A percentile compares a stretch with the other conserved stretches of the same genome.
Evolutionary conservation across 1,139 yeast species (phyloP).

Genomic region (Hyphopichia pseudoburtonii): DNA sequence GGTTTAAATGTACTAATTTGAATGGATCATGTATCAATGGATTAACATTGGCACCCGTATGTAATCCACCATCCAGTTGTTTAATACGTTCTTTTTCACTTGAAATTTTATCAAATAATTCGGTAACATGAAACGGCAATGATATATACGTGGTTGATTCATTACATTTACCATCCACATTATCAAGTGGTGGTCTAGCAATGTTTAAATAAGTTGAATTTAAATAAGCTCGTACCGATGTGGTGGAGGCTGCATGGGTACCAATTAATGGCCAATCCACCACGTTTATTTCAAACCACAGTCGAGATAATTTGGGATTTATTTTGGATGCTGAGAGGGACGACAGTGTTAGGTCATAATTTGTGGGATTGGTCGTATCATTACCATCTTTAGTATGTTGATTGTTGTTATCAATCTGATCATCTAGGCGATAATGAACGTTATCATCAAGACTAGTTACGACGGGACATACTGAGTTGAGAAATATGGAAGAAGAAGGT

Average conservation of each 20-base stretch:
- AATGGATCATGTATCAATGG: slow-evolving; percentile 56
- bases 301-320: not conserved
- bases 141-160: slow-evolving; percentile 47
- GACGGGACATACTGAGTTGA: slow-evolving; percentile 44
- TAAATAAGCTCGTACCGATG: slow-evolving; percentile 18
- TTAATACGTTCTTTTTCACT: slow-evolving; percentile 27
- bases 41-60: slow-evolving; percentile 56
- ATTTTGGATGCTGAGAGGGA: not conserved
- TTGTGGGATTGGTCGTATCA: not conserved
- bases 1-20: slow-evolving; percentile 50
- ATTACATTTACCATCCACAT: slow-evolving; percentile 16
- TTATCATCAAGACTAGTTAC: slow-evolving; percentile 33
- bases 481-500: slow-evolving; percentile 30
- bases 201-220: slow-evolving; percentile 34
- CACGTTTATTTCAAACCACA: not conserved
- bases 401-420: not conserved
- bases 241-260: slow-evolving; percentile 16
- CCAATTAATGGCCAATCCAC: slow-evolving; percentile 38
- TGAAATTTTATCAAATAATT: slow-evolving; percentile 29
- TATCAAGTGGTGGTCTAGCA: slow-evolving; percentile 36
- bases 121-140: slow-evolving; percentile 40
- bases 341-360: too few species aligned
- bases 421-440: slow-evolving; percentile 28
- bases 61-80: slow-evolving; percentile 47
- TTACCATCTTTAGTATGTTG: not conserved